These are phyloP conservation scores for Pterulicium gracile DNA, from an alignment of 1,284 basidiomycete species.

Conservation along the genomic window DNA sequence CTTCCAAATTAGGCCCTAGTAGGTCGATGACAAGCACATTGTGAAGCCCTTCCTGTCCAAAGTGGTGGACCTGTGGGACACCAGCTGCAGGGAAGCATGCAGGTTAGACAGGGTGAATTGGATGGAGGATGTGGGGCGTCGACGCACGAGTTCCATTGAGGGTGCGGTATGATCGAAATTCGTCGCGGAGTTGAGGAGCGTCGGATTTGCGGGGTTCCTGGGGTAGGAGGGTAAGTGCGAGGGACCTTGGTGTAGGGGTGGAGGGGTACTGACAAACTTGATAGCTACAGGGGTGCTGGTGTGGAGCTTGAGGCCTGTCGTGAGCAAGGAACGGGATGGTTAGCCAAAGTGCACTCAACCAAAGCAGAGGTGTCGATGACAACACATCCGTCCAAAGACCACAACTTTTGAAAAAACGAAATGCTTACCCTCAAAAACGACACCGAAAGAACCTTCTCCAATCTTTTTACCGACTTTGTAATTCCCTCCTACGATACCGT, in stretches of 20 bases:
- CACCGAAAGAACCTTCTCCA: constrained; percentile 78
- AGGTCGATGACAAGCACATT: constrained; percentile 97
- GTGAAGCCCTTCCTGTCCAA: constrained; percentile 96
- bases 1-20: constrained; percentile 92
- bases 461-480: constrained; percentile 82
- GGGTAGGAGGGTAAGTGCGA: constrained; percentile 10
- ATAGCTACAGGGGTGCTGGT: constrained; percentile 91
- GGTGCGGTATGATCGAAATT: constrained; percentile 96
- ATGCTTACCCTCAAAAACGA: constrained; percentile 65
- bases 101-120: constrained; percentile 9
- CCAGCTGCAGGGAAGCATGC: constrained; percentile 45
- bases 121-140: constrained; percentile 6
- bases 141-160: constrained; percentile 83
- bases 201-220: constrained; percentile 98
- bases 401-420: constrained; percentile 1
- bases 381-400: constrained; percentile 3
- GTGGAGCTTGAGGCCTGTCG: constrained; percentile 75
- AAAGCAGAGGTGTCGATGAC: constrained; percentile 4
- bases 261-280: constrained; percentile 61
- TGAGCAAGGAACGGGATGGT: not conserved
- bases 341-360: constrained; percentile 1
- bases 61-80: constrained; percentile 96
- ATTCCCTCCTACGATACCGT: constrained; percentile 65
- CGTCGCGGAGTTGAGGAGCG: constrained; percentile 94
- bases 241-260: constrained; percentile 11